Conservation (phyloP, 139 green algal species). For the Picocystis salinarum region DNA sequence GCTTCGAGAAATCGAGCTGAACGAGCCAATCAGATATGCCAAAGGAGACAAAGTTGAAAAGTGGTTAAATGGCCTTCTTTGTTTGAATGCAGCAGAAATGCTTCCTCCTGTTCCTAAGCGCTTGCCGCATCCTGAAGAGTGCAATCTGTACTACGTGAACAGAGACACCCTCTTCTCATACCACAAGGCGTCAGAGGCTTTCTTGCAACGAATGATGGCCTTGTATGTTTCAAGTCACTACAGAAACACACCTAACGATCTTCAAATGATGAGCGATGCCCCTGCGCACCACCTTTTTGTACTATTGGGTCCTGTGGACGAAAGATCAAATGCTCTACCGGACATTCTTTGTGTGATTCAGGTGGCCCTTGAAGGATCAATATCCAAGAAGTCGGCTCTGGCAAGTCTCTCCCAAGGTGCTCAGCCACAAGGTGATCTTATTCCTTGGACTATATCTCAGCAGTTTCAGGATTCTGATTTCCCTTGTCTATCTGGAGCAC, state of each 20-base stretch:
- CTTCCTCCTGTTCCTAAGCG: slow-evolving; percentile 39
- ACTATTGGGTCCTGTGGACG: slow-evolving; percentile 75
- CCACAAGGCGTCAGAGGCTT: slow-evolving; percentile 62
- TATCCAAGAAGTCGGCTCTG: slow-evolving; percentile 42
- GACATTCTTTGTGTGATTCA: slow-evolving; percentile 82
- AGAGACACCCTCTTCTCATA: slow-evolving; percentile 91
- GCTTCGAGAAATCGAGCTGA: slow-evolving; percentile 77
- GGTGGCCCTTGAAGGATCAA: slow-evolving; percentile 76
- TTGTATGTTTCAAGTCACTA: slow-evolving; percentile 91
- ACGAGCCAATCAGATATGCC: slow-evolving; percentile 83
- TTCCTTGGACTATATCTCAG: slow-evolving; percentile 91
- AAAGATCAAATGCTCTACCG: slow-evolving; percentile 55
- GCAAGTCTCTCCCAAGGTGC: slow-evolving; percentile 56
- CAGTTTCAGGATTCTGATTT: slow-evolving; percentile 93
- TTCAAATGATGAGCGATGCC: slow-evolving; percentile 84
- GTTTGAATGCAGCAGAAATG: slow-evolving; percentile 70
- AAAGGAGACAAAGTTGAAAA: slow-evolving; percentile 67
- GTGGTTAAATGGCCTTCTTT: slow-evolving; percentile 86
- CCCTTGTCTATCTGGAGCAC: slow-evolving; percentile 61
- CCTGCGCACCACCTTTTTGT: slow-evolving; percentile 94
- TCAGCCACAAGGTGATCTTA: slow-evolving; percentile 75
- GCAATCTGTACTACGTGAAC: slow-evolving; percentile 86
- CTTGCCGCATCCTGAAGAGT: slow-evolving; percentile 80
- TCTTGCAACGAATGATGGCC: slow-evolving; percentile 73
- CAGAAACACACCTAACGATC: slow-evolving; percentile 95